Percentiles rank a stretch among this genome's conserved stretches.
These are phyloP conservation scores for Boletellus ananiceps DNA, from an alignment of 768 basidiomycete genomes.

Conservation along the genomic window DNA sequence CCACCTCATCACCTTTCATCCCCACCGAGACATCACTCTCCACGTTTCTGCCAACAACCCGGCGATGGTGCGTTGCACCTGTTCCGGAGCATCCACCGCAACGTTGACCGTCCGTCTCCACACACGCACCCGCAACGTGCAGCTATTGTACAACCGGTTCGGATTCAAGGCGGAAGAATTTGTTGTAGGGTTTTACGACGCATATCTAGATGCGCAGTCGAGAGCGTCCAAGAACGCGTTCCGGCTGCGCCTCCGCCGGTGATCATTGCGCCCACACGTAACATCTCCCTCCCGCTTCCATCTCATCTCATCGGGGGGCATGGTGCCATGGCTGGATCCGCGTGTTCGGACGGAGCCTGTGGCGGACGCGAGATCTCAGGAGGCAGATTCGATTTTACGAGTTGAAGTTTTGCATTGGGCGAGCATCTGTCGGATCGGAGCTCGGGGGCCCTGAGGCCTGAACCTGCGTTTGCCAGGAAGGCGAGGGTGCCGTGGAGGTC, in stretches of 20 bases:
- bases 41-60: constrained; percentile 81
- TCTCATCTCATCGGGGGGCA: no score
- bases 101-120: background rate
- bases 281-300: background rate
- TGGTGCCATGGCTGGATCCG: no score
- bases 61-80: constrained; percentile 53
- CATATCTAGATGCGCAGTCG: constrained; percentile 67
- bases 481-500: no score
- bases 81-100: background rate
- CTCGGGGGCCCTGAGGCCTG: no score
- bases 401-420: no score
- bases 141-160: constrained; percentile 81
- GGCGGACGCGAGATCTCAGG: no score
- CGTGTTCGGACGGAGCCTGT: no score
- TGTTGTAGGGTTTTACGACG: constrained; percentile 74
- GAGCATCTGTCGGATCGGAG: no score
- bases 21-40: constrained; percentile 71
- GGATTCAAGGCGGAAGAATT: constrained; percentile 88
- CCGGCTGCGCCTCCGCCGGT: constrained; percentile 65
- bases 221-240: constrained; percentile 79
- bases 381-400: no score
- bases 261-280: constrained; percentile 9
- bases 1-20: constrained; percentile 67
- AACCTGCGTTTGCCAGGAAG: no score
- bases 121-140: background rate